phyloP scores from a whole-genome alignment of 257 asterid genomes.

The Phtheirospermum japonicum region DNA sequence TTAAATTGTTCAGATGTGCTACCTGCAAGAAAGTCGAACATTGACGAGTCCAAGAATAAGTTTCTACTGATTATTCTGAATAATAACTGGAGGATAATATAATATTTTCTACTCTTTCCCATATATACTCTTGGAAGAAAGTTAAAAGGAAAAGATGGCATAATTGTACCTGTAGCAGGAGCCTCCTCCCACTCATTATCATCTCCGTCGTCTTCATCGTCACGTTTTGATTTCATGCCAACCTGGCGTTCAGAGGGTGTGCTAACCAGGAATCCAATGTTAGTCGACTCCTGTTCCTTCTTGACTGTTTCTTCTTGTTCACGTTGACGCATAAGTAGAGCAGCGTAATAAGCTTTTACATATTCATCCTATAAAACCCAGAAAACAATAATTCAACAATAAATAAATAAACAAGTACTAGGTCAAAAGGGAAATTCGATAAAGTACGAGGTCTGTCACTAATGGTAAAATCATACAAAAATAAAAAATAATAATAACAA shows the following conservation, averaged over 20 bases:
- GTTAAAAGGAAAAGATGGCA: neutral
- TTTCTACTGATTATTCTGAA: neutral
- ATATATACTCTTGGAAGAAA: neutral
- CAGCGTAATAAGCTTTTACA: constrained; percentile 85
- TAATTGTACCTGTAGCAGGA: constrained; percentile 55
- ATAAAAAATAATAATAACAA: constrained; percentile 35
- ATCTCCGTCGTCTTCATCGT: constrained; percentile 56
- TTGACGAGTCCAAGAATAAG: no score
- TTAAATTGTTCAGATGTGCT: constrained; percentile 42
- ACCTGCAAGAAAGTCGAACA: constrained; percentile 35
- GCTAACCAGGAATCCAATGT: constrained; percentile 22
- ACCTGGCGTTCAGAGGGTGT: constrained; percentile 63
- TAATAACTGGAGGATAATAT: no score
- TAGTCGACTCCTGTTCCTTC: constrained; percentile 38
- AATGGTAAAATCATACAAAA: constrained; percentile 1
- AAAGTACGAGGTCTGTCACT: constrained; percentile 28
- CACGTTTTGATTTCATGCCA: constrained; percentile 72
- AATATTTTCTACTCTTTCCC: neutral
- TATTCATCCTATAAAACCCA: constrained; percentile 64
- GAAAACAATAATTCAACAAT: neutral
- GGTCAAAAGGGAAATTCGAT: neutral
- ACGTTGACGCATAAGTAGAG: constrained; percentile 53
- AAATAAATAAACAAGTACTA: neutral
- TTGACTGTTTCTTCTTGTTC: constrained; percentile 59
- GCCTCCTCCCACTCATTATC: constrained; percentile 86